Conservation (phyloP, 345 rosid genomes). For the Salix purpurea region DNA sequence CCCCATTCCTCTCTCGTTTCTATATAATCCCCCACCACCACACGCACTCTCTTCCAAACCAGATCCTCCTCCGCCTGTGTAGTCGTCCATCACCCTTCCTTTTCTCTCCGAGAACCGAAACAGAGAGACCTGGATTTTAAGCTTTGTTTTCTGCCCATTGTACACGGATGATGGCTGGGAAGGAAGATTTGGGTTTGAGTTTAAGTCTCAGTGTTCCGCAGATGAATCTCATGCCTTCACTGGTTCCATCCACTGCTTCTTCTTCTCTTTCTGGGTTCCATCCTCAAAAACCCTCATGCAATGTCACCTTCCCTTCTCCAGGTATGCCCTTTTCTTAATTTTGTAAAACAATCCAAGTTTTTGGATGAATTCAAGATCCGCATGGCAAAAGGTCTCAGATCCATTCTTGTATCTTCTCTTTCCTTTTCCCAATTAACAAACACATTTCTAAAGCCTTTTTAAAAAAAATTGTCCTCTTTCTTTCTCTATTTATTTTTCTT, state of each 20-base stretch:
- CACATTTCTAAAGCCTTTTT: background rate
- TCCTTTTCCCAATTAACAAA: constrained; percentile 27
- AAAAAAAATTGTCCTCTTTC: background rate
- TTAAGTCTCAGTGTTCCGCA: constrained; percentile 64
- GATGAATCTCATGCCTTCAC: constrained; percentile 48
- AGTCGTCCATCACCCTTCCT: no score
- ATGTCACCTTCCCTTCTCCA: constrained; percentile 44
- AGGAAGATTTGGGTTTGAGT: constrained; percentile 82
- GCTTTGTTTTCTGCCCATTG: background rate
- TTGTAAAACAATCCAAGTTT: background rate
- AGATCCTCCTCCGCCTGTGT: no score
- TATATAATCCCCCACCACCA: constrained; percentile 39
- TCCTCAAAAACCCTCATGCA: constrained; percentile 54
- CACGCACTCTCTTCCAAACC: background rate
- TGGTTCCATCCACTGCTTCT: constrained; percentile 27
- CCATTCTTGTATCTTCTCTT: background rate
- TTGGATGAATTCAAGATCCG: background rate
- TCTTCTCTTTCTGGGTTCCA: constrained; percentile 31
- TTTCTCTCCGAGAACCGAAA: background rate
- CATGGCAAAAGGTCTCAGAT: background rate
- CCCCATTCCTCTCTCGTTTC: constrained; percentile 12
- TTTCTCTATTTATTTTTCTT: background rate
- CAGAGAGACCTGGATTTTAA: background rate
- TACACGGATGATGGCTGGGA: constrained; percentile 45
- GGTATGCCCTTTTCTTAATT: constrained; percentile 24